Percentiles rank a stretch among this genome's conserved stretches.
Evolutionary conservation across 2,329 filamentous ascomycete species (phyloP).

Genomic region (Monilinia polystroma): DNA sequence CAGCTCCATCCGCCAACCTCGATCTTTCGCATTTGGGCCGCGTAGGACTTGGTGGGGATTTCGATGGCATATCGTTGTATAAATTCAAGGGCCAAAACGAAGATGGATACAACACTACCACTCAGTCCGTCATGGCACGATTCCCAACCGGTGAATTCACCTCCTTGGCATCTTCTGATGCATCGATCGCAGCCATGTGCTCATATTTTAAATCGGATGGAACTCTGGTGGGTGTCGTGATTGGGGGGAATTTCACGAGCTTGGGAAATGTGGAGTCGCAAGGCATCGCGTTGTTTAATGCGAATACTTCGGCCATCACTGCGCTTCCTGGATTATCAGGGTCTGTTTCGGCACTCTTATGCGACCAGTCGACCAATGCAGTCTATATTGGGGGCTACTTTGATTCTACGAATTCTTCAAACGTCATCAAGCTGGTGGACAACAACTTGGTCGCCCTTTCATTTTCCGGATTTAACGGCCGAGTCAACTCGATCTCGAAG

Average conservation of each 20-base stretch:
- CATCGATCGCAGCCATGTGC: conserved; percentile 86
- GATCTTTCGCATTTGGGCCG: conserved; percentile 76
- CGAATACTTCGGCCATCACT: conserved; percentile 65
- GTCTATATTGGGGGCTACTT: conserved; percentile 93
- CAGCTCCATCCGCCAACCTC: conserved; percentile 68
- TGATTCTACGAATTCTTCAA: conserved; percentile 74
- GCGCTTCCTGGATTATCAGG: conserved; percentile 80
- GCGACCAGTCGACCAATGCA: conserved; percentile 72
- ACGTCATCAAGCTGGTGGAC: conserved; percentile 79
- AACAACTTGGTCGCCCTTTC: conserved; percentile 76
- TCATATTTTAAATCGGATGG: conserved; percentile 67
- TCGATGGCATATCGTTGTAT: conserved; percentile 87
- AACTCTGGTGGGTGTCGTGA: conserved; percentile 68
- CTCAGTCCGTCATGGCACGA: conserved; percentile 74
- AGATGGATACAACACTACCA: conserved; percentile 63
- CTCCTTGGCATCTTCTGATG: conserved; percentile 73
- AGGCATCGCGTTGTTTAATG: conserved; percentile 79
- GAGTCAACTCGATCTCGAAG: conserved; percentile 81
- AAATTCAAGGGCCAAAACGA: conserved; percentile 79
- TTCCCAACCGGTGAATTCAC: conserved; percentile 84
- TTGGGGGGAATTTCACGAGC: conserved; percentile 95
- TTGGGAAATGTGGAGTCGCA: conserved; percentile 73
- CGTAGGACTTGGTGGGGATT: conserved; percentile 84
- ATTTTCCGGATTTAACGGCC: conserved; percentile 93
- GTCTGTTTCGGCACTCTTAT: conserved; percentile 77